Percentiles rank a stretch among this genome's conserved stretches.
phyloP scores from a whole-genome alignment of 768 basidiomycete genomes.

The Antrodiella citrinella region DNA sequence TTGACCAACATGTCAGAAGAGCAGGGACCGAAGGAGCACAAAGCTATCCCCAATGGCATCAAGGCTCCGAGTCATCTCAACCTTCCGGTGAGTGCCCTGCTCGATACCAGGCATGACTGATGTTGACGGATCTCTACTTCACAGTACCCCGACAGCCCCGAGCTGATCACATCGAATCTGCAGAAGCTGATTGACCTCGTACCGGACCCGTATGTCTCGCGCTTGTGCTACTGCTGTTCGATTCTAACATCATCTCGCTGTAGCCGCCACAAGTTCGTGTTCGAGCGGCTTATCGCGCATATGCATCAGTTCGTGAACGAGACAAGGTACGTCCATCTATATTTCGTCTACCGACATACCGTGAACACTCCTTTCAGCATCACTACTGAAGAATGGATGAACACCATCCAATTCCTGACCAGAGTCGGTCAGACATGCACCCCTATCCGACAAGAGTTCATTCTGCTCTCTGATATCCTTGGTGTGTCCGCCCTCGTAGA shows the following conservation, averaged over 20 bases:
- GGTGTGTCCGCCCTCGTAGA: constrained; percentile 78
- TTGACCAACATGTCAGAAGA: background rate
- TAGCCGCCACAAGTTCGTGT: constrained; percentile 40
- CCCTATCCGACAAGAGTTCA: constrained; percentile 60
- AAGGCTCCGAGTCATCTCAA: constrained; percentile 25
- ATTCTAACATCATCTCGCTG: background rate
- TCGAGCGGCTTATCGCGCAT: constrained; percentile 50
- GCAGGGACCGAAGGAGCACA: constrained; percentile 3
- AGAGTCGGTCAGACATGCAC: constrained; percentile 66
- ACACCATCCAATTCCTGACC: constrained; percentile 72
- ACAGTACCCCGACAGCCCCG: constrained; percentile 40
- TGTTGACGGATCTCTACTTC: background rate
- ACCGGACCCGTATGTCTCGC: constrained; percentile 29
- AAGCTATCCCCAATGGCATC: constrained; percentile 34
- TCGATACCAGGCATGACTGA: background rate
- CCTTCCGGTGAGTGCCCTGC: constrained; percentile 29
- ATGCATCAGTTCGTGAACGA: constrained; percentile 70
- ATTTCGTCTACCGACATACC: background rate
- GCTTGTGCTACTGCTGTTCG: constrained; percentile 6
- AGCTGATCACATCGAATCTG: constrained; percentile 42
- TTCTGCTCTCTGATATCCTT: constrained; percentile 76
- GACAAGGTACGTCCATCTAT: constrained; percentile 36
- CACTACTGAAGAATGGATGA: constrained; percentile 84
- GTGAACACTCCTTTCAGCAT: constrained; percentile 32
- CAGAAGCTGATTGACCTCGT: constrained; percentile 30